A percentile compares a stretch with the other conserved stretches of the same genome.
Conservation (phyloP, 2,329 filamentous ascomycete species). For the Neocucurbitaria cava region DNA sequence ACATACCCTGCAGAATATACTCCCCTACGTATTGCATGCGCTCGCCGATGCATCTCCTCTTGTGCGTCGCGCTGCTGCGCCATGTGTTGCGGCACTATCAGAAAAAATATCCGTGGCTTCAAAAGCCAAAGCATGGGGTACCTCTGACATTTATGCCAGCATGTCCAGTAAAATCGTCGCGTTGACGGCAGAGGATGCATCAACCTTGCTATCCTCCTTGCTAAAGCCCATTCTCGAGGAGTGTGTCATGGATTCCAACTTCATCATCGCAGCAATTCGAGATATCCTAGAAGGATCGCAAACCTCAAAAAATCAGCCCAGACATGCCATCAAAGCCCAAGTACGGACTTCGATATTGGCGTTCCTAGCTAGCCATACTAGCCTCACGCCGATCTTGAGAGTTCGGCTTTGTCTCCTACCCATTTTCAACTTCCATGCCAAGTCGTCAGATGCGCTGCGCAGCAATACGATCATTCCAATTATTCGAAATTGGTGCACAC, state of each 20-base stretch:
- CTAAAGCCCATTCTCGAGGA: slow-evolving; percentile 84
- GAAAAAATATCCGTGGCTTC: slow-evolving; percentile 19
- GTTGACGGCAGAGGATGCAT: slow-evolving; percentile 67
- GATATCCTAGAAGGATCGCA: slow-evolving; percentile 65
- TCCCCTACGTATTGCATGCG: slow-evolving; percentile 82
- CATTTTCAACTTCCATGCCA: slow-evolving; percentile 73
- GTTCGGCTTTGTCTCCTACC: slow-evolving; percentile 77
- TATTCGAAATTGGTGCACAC: slow-evolving; percentile 71
- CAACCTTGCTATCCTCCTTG: slow-evolving; percentile 66
- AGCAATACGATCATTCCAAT: slow-evolving; percentile 79
- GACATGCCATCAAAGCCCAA: slow-evolving; percentile 62
- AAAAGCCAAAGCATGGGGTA: slow-evolving; percentile 29
- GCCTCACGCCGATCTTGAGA: slow-evolving; percentile 70
- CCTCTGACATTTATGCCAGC: slow-evolving; percentile 64
- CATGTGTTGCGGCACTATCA: slow-evolving; percentile 58
- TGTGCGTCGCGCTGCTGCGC: slow-evolving; percentile 77
- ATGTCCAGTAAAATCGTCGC: slow-evolving; percentile 56
- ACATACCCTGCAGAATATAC: slow-evolving; percentile 75
- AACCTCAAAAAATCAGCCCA: slow-evolving; percentile 36
- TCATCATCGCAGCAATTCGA: slow-evolving; percentile 71
- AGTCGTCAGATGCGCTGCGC: slow-evolving; percentile 74
- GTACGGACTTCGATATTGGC: slow-evolving; percentile 70
- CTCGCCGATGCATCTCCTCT: slow-evolving; percentile 77
- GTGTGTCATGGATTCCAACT: slow-evolving; percentile 77
- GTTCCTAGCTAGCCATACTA: slow-evolving; percentile 76